Base-by-base conservation (phyloP, 2,329 filamentous ascomycete species). In the Claviceps quebecensis region DNA sequence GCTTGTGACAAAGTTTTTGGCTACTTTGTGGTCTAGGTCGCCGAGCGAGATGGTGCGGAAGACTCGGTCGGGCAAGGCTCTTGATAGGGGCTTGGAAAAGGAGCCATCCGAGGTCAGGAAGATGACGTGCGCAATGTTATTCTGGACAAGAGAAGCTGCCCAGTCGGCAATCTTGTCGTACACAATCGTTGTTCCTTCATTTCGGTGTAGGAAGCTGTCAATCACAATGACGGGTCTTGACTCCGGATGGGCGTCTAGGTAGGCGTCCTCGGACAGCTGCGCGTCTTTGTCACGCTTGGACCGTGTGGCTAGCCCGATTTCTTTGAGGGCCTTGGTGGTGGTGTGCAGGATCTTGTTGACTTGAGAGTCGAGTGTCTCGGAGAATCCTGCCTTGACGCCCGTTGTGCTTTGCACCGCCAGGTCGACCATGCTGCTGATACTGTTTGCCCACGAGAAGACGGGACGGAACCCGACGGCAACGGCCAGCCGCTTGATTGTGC, bases 401-500 rank as follows among this genome's bases (percentile, higher is more conserved):
- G 91, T 95, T 13, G 93, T 93, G 59, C 90, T 87, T 65, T 96
- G 91, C 1, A 93, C 87, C 22, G 91, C 93, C 39, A 97, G 77
- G 59, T 97, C 93, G 56, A 95, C 75, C 69, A 96, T 80, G 64
- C 89, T 95, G 67, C 87, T 95, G 57, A 97, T 80, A 61, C 83
- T 95, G 67, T 97, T 96, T 69, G 94, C 86, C 87, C 90, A 97
- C 0, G 87, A 94, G 65, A 98, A 98, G 0, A 98, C 81, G 0
- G 93, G 93, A 8, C 86, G 77, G 63, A 96, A 97, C 8, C 93
- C 91, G 47, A 97, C 90, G 56, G 90, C 81, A 1, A 74, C 70
- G 1, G 91, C 93, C 5, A 93, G 82, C 41, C 84, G 82, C 54
- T 80, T 80, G 60, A 98, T 95, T 0, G 87, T 95, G 2, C 83